Conservation (phyloP, 768 basidiomycete species). For the Tulasnella sp. region DNA sequence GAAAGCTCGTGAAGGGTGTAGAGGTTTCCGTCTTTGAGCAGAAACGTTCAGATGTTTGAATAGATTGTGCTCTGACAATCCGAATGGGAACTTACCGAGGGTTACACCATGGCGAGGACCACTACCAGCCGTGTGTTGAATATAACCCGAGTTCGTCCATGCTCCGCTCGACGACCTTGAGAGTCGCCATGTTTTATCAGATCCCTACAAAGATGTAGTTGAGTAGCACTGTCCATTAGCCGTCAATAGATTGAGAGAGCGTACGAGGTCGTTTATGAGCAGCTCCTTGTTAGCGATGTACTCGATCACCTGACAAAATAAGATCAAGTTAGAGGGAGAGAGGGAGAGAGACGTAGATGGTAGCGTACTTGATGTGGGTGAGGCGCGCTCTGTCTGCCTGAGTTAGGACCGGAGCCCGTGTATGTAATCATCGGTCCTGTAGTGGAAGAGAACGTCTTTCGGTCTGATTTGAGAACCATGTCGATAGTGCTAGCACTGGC, state of each 20-base stretch:
- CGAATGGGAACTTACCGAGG: background rate
- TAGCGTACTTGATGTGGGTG: conserved; percentile 17
- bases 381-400: conserved; percentile 7
- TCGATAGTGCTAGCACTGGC: background rate
- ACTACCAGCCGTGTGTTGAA: conserved; percentile 14
- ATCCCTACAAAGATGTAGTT: background rate
- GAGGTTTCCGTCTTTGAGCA: conserved; percentile 14
- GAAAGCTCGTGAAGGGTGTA: conserved; percentile 18
- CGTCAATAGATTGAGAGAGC: background rate
- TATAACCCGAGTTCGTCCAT: conserved; percentile 9
- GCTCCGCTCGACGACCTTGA: background rate
- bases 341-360: background rate
- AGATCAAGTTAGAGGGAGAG: background rate
- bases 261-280: conserved; percentile 1
- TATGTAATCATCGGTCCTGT: conserved; percentile 7
- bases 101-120: conserved; percentile 16
- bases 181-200: conserved; percentile 17
- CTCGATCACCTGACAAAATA: background rate
- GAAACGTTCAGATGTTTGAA: background rate
- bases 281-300: background rate
- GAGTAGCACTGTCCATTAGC: background rate
- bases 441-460: background rate
- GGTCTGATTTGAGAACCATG: background rate
- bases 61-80: background rate
- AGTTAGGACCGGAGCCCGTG: conserved; percentile 13